Conservation (phyloP, 164 flowering plant species). For the Aristolochia fimbriata region DNA sequence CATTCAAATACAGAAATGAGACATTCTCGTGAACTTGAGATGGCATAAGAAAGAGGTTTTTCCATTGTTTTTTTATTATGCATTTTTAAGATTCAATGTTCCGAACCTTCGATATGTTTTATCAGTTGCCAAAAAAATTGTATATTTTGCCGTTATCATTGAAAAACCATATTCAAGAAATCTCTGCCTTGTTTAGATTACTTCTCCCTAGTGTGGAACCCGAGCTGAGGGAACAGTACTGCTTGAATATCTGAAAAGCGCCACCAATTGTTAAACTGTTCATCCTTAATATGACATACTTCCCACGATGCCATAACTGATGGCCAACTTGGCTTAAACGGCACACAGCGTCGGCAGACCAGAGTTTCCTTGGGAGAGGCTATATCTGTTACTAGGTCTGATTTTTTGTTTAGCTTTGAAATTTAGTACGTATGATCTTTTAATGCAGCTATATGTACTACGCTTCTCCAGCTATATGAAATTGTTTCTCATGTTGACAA, state of each 20-base stretch:
- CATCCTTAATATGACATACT: conserved; percentile 50
- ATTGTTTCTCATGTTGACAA: conserved; percentile 1
- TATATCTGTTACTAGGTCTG: conserved; percentile 52
- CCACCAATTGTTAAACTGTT: neutral
- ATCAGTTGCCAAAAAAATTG: too few species aligned
- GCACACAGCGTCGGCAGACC: conserved; percentile 68
- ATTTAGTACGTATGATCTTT: too few species aligned
- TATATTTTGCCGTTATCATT: too few species aligned
- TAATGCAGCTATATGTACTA: neutral
- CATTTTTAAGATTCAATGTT: too few species aligned
- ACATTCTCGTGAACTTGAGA: too few species aligned
- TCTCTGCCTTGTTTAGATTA: too few species aligned
- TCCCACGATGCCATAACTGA: conserved; percentile 42
- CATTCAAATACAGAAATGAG: too few species aligned
- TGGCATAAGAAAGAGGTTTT: too few species aligned
- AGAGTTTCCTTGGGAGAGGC: conserved; percentile 74
- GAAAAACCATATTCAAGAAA: too few species aligned
- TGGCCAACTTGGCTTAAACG: conserved; percentile 66
- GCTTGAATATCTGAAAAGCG: neutral
- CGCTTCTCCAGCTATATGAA: neutral
- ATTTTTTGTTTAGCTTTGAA: neutral
- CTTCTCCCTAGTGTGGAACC: too few species aligned
- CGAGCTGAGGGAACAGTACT: neutral
- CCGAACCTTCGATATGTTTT: too few species aligned
- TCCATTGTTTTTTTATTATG: too few species aligned